phyloP scores from a whole-genome alignment of 768 basidiomycete species.

The Phallus indusiatus region DNA sequence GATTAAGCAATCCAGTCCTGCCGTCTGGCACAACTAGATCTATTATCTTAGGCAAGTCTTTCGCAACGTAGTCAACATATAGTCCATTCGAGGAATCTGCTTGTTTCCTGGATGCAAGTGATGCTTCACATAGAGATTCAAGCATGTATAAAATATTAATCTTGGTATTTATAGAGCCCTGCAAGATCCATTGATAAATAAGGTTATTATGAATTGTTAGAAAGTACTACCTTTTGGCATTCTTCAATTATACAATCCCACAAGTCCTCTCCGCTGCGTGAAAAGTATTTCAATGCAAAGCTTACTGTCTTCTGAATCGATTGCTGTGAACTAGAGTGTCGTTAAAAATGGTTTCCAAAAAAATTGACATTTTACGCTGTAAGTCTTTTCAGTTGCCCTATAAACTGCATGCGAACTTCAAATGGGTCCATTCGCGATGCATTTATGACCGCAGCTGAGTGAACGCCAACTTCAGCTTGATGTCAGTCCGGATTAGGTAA shows the following conservation, averaged over 20 bases:
- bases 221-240: conserved; percentile 61
- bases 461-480: too few species aligned
- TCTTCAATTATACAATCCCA: conserved; percentile 93
- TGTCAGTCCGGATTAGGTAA: too few species aligned
- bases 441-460: too few species aligned
- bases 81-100: conserved; percentile 21
- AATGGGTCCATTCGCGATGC: conserved; percentile 49
- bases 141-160: conserved; percentile 92
- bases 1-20: conserved; percentile 80
- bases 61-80: conserved; percentile 68
- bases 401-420: conserved; percentile 68
- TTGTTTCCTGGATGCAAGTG: conserved; percentile 36
- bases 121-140: conserved; percentile 78
- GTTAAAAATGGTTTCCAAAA: background rate
- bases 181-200: background rate
- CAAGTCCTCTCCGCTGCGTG: conserved; percentile 80
- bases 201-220: background rate
- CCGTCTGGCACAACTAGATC: conserved; percentile 82
- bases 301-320: conserved; percentile 84
- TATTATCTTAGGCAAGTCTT: conserved; percentile 73
- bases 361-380: conserved; percentile 45
- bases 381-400: conserved; percentile 48
- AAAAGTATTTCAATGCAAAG: conserved; percentile 77
- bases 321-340: conserved; percentile 53
- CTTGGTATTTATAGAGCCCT: conserved; percentile 84